phyloP scores from a whole-genome alignment of 139 green algal species.

The Zygnema circumcarinatum region DNA sequence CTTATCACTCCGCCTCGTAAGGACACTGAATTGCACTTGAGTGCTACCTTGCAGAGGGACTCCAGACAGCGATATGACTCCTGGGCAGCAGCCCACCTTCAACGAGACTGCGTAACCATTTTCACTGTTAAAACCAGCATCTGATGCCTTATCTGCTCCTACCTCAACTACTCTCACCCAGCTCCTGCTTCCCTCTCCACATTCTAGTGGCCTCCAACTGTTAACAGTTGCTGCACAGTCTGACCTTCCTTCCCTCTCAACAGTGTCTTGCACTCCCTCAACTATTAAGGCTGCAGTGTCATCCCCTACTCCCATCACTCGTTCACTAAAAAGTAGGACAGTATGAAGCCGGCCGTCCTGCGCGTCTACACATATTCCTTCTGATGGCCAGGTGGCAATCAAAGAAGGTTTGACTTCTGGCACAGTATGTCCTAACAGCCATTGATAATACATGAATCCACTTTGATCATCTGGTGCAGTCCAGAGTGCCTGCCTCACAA shows the following conservation, averaged over 20 bases:
- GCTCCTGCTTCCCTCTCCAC: background rate
- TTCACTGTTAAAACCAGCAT: background rate
- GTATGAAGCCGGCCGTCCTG: background rate
- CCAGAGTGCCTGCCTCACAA: slow-evolving; percentile 91
- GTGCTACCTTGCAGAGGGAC: background rate
- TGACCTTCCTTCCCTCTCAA: background rate
- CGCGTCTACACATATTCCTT: slow-evolving; percentile 14
- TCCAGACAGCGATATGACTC: background rate
- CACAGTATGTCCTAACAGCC: slow-evolving; percentile 67
- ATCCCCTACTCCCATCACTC: background rate
- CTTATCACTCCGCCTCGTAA: background rate
- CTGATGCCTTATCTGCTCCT: background rate
- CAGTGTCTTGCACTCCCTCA: background rate
- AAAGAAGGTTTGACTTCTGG: background rate
- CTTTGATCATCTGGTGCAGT: slow-evolving; percentile 93
- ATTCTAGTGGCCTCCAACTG: background rate
- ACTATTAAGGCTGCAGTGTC: background rate
- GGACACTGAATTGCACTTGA: background rate
- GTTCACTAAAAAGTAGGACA: slow-evolving; percentile 8
- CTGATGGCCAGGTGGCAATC: background rate
- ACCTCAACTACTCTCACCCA: background rate
- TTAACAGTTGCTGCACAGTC: background rate
- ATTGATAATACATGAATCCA: slow-evolving; percentile 93
- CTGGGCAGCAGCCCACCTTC: background rate
- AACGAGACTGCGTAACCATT: background rate